Percentiles rank a stretch among this genome's conserved stretches.
Conservation (phyloP, 331 rosid species). For the Rosa hybrid region DNA sequence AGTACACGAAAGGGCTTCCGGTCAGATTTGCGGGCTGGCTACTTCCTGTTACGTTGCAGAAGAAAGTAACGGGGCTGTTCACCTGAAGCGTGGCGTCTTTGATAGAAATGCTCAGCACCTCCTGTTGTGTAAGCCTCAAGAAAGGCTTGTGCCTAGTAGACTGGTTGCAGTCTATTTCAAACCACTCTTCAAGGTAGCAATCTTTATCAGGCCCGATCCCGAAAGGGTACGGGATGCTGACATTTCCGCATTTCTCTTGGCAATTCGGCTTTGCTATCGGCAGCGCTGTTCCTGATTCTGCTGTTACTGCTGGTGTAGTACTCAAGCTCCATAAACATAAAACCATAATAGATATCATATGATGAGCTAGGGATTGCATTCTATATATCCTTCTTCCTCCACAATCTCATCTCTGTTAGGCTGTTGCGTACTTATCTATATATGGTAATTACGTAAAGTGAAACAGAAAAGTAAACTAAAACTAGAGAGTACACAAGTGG, state of each 20-base stretch:
- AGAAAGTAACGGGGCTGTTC: neutral
- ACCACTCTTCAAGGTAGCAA: neutral
- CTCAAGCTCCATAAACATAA: neutral
- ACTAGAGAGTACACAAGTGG: neutral
- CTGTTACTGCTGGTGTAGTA: neutral
- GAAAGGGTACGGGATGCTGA: conserved; percentile 19
- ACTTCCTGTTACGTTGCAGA: neutral
- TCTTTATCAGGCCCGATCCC: conserved; percentile 17
- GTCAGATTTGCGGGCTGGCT: neutral
- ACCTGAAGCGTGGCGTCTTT: neutral
- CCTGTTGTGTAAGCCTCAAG: neutral
- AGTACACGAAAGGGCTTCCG: conserved; percentile 18
- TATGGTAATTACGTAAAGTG: neutral
- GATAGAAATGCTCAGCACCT: conserved; percentile 6
- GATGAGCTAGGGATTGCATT: conserved; percentile 9
- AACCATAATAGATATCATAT: neutral
- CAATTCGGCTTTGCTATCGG: conserved; percentile 4
- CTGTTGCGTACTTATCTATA: neutral
- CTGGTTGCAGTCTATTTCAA: conserved; percentile 16
- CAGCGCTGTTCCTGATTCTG: neutral
- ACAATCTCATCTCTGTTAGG: neutral
- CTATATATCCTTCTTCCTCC: neutral
- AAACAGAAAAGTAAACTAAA: neutral
- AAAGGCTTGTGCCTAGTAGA: neutral
- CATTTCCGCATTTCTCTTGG: neutral